phyloP scores from a whole-genome alignment of 1,284 basidiomycete species.

The Meira miltonrushii region DNA sequence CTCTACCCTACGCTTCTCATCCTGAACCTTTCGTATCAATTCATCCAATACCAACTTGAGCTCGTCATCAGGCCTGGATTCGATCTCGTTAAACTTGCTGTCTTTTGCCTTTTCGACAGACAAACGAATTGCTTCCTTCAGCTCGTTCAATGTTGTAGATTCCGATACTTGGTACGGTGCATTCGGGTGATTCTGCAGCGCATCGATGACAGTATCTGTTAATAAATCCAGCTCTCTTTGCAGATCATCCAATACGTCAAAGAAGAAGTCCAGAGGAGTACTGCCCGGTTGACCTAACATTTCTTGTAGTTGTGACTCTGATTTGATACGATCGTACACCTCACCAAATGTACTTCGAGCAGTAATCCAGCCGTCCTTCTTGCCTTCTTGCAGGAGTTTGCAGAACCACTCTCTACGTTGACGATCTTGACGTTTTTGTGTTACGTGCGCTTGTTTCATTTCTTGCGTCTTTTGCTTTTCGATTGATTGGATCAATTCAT shows the following conservation, averaged over 20 bases:
- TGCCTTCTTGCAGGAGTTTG: conserved; percentile 67
- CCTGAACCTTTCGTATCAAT: conserved; percentile 64
- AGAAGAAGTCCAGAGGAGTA: conserved; percentile 89
- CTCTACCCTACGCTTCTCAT: conserved; percentile 71
- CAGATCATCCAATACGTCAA: conserved; percentile 82
- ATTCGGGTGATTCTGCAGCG: too few relatives aligned
- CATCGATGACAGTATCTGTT: conserved; percentile 46
- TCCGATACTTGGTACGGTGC: conserved; percentile 54
- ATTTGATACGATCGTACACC: conserved; percentile 69
- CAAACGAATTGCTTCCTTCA: conserved; percentile 54
- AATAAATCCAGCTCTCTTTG: conserved; percentile 71
- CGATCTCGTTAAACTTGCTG: not conserved
- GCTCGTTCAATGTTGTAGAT: conserved; percentile 55
- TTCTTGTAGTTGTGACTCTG: conserved; percentile 74
- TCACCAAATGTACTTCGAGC: conserved; percentile 86
- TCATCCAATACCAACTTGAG: conserved; percentile 50
- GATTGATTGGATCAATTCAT: conserved; percentile 38
- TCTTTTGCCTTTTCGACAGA: not conserved
- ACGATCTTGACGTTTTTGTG: conserved; percentile 24
- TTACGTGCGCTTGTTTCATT: conserved; percentile 15
- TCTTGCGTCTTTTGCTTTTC: conserved; percentile 31
- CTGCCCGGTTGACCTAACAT: conserved; percentile 88
- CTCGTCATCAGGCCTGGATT: conserved; percentile 9
- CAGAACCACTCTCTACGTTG: conserved; percentile 52
- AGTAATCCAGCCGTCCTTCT: conserved; percentile 65